Evolutionary conservation across 129 eudicot species (phyloP).

Genomic region (carrot (Daucus carota)): DH1_v3.0 NC_030385.2:42891001-42891500

Average conservation of each 20-base stretch:
- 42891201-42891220: slow-evolving; percentile 11
- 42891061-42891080: not conserved
- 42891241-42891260: slow-evolving; percentile 28
- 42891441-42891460: not conserved
- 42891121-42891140: too few relatives aligned
- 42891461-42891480: slow-evolving; percentile 21
- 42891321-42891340: too few relatives aligned
- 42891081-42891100: not conserved
- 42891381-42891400: too few relatives aligned
- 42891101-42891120: too few relatives aligned
- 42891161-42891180: not conserved
- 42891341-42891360: too few relatives aligned
- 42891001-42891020: not conserved
- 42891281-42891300: not conserved
- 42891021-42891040: too few relatives aligned
- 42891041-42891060: not conserved
- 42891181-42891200: not conserved
- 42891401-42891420: too few relatives aligned
- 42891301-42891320: not conserved
- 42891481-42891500: slow-evolving; percentile 25
- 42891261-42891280: slow-evolving; percentile 15
- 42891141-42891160: not conserved
- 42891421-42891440: not conserved
- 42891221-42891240: slow-evolving; percentile 23
- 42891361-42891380: too few relatives aligned